Evolutionary conservation across 2,329 filamentous ascomycete species (phyloP), one percentile per base, ranked within the genome.

Genomic region (Penicillium sclerotigenum): DNA sequence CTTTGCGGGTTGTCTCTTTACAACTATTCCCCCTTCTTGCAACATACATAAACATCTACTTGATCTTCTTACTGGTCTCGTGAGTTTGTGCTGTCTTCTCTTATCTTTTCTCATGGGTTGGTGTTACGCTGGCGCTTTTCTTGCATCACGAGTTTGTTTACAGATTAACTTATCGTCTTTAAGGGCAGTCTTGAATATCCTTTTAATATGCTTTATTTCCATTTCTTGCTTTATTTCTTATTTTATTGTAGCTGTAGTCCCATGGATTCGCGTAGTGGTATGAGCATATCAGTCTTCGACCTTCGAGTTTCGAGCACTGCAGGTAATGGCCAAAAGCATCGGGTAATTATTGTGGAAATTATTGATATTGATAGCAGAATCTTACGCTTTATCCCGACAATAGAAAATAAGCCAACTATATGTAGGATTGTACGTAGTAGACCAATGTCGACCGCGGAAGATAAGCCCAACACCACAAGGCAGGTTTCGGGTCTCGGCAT

Each of bases 21-120:
- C 47, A 51, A 57, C 47, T 64, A 64, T 62, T 64, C 55, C 59
- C 57, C 33, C 28, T 51, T 45, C 43, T 31, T 51, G 18, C 46
- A 50, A 60, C 52, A 60, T 63, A 65, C 58, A 65, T 59, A 52
- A 64, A 57, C 41, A 60, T 59, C 40, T 60, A 53, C 52, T 54
- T 54, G 52, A 37, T 56, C 45, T 50, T 38, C 28, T 42, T 43
- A 51, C 24, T 36, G 57, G 47, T 26, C 22, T 24, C 46, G 22
- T 16, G 22, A 28, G 29, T 41, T 45, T 46, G 1, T 52, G 22
- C 37, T 47, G 52, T 54, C 13, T 57, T 33, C 36, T 36, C 42
- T 58, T 48, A 48, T 55, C n/a, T 45, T n/a, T 54, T 51, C n/a
- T 54, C 59, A 60, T 63, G 57, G 59, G 57, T 61, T 26, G 60